phyloP scores from a whole-genome alignment of 495 filamentous ascomycete genomes.

The Acidiella bohemica region DNA sequence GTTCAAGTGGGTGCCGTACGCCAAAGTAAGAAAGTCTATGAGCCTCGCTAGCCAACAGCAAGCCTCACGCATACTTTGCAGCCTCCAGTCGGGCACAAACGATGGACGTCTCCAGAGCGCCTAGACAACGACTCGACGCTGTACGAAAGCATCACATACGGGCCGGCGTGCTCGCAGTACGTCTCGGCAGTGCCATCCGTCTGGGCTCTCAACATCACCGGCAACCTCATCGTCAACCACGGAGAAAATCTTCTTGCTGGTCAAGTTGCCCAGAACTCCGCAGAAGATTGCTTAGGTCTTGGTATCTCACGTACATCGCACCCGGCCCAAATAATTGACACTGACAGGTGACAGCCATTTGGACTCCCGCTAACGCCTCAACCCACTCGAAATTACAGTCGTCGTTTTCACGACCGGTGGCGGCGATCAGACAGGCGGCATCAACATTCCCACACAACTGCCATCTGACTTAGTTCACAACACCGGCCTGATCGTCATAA shows the following conservation, averaged over 20 bases:
- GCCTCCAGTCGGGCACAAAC: constrained; percentile 28
- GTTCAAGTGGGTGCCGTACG: not conserved
- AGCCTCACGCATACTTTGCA: too few relatives aligned
- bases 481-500: too few relatives aligned
- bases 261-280: not conserved
- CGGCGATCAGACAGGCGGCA: constrained; percentile 5
- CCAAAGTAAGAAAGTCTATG: too few relatives aligned
- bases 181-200: not conserved
- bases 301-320: too few relatives aligned
- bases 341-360: too few relatives aligned
- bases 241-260: not conserved
- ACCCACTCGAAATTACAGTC: not conserved
- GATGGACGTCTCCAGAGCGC: constrained; percentile 32
- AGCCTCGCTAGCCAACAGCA: too few relatives aligned
- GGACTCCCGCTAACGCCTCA: not conserved
- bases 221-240: constrained; percentile 1
- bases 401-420: constrained; percentile 10
- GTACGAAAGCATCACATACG: constrained; percentile 18
- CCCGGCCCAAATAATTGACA: too few relatives aligned
- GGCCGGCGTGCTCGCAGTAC: constrained; percentile 16
- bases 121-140: not conserved
- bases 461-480: not conserved
- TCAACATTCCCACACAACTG: constrained; percentile 3
- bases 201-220: not conserved
- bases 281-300: constrained; percentile 14